Conservation (phyloP, 305 asterid genomes). For the Fraxinus velutina region DNA sequence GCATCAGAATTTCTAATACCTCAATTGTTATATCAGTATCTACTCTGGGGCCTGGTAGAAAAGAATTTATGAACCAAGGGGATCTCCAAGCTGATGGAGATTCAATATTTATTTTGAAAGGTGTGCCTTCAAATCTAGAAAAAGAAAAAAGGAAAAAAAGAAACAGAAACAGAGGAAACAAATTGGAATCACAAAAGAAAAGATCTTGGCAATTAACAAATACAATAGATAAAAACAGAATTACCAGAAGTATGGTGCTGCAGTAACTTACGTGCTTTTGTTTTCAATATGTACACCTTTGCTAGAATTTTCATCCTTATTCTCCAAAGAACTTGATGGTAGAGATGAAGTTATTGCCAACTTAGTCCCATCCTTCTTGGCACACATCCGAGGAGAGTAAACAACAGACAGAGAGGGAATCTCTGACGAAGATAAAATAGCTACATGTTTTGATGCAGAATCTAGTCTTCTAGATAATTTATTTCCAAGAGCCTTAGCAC, state of each 20-base stretch:
- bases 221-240: conserved; percentile 6
- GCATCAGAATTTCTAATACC: conserved; percentile 32
- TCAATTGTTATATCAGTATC: conserved; percentile 70
- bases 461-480: conserved; percentile 44
- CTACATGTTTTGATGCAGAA: conserved; percentile 35
- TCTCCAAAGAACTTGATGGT: conserved; percentile 48
- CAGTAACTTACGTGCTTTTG: conserved; percentile 59
- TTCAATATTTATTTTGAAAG: conserved; percentile 61
- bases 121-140: conserved; percentile 57
- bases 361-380: conserved; percentile 53
- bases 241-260: neutral
- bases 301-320: conserved; percentile 51
- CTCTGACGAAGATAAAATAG: conserved; percentile 42
- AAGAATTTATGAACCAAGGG: conserved; percentile 68
- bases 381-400: conserved; percentile 52
- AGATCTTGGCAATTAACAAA: neutral
- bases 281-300: conserved; percentile 46
- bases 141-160: conserved; percentile 4
- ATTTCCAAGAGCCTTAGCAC: conserved; percentile 46
- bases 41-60: conserved; percentile 64
- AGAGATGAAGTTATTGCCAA: conserved; percentile 42
- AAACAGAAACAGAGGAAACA: conserved; percentile 9
- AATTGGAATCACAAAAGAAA: neutral
- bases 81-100: conserved; percentile 92
- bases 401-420: conserved; percentile 43